Evolutionary conservation across 192 early-diverging fungal genomes (phyloP).

Genomic region (Coemansia sp.): DNA sequence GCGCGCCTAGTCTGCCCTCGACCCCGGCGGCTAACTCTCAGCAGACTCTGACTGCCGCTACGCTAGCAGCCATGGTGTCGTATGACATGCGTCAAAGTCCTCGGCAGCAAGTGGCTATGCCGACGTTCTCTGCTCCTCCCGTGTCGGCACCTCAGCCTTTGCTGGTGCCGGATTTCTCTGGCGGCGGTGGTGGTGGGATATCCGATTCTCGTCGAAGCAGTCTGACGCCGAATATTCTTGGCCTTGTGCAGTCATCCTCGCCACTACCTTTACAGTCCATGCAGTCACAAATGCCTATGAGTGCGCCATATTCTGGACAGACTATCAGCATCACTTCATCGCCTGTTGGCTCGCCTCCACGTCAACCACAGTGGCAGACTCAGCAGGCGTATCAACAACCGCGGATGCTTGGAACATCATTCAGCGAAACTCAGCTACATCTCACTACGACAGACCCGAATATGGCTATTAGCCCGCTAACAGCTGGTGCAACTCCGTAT

Average conservation of each 20-base stretch:
- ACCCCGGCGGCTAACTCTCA: neutral
- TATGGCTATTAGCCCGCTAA: neutral
- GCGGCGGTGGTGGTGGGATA: neutral
- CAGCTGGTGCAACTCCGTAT: neutral
- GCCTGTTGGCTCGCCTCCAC: neutral
- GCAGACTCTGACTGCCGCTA: neutral
- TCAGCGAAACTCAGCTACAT: neutral
- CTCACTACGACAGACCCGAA: neutral
- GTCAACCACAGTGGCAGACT: neutral
- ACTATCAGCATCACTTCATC: neutral
- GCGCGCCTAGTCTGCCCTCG: neutral
- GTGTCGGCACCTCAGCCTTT: neutral
- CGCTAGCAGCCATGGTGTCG: neutral
- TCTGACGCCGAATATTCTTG: neutral
- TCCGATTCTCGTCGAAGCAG: neutral
- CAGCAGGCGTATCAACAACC: neutral
- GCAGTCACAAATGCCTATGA: neutral
- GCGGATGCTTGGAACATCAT: neutral
- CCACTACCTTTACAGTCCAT: neutral
- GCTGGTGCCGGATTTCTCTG: neutral
- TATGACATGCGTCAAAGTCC: neutral
- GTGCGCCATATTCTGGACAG: neutral
- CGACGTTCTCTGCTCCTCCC: neutral
- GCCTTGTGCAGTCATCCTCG: neutral
- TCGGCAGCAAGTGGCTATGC: neutral